Percentiles rank a stretch among this genome's conserved stretches.
Evolutionary conservation across 2,329 filamentous ascomycete genomes (phyloP).

Genomic region (Calonectria hawksworthii): DNA sequence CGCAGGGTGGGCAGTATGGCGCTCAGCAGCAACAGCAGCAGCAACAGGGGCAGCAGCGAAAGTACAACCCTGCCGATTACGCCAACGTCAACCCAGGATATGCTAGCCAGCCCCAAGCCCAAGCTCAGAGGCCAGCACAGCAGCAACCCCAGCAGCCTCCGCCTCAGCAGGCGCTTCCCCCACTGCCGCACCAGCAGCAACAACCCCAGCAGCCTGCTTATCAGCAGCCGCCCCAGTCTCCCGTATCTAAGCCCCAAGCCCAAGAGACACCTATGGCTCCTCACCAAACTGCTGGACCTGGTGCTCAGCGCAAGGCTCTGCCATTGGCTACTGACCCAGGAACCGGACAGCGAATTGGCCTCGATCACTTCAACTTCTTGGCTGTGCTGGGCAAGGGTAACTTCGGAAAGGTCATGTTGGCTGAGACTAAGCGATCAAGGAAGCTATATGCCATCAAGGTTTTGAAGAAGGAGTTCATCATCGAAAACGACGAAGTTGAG

Average conservation of each 20-base stretch:
- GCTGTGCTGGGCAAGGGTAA: constrained; percentile 99
- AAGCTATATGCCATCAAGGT: constrained; percentile 99
- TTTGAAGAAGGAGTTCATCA: constrained; percentile 99
- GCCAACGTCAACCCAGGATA: constrained; percentile 70
- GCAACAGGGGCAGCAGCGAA: constrained; percentile 71
- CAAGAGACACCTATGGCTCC: constrained; percentile 37
- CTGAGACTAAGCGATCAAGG: constrained; percentile 93
- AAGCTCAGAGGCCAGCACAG: constrained; percentile 50
- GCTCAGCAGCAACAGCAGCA: constrained; percentile 60
- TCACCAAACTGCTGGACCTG: constrained; percentile 42
- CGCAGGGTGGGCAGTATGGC: constrained; percentile 51
- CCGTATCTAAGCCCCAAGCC: constrained; percentile 57
- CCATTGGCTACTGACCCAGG: constrained; percentile 80
- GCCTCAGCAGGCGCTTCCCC: constrained; percentile 55
- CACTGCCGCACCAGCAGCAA: constrained; percentile 53
- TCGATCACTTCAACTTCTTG: constrained; percentile 99
- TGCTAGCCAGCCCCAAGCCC: constrained; percentile 43
- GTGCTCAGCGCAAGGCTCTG: constrained; percentile 68
- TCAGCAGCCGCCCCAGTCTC: constrained; percentile 53
- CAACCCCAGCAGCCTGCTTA: constrained; percentile 52
- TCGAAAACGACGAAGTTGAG: constrained; percentile 99
- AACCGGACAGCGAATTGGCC: constrained; percentile 86
- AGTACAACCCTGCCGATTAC: constrained; percentile 85
- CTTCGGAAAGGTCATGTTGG: constrained; percentile 99
- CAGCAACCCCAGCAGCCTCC: constrained; percentile 47